phyloP scores from a whole-genome alignment of 495 filamentous ascomycete genomes.

The Apiosordaria backusii region DNA sequence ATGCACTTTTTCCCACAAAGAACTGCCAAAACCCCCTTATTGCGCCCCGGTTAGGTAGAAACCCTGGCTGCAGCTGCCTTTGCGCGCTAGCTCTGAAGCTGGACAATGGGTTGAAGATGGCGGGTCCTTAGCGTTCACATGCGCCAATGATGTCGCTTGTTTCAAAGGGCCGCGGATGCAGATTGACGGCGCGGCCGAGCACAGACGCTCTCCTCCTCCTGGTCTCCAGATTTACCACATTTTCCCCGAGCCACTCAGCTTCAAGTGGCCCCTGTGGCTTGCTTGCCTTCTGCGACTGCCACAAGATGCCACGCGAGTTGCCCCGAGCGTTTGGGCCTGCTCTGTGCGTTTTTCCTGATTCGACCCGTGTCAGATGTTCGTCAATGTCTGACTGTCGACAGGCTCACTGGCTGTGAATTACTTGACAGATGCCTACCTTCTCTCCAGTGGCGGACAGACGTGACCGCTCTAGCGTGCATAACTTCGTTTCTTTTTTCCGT shows the following conservation, averaged over 20 bases:
- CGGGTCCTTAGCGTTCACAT: background rate
- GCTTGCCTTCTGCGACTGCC: background rate
- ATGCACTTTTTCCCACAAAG: background rate
- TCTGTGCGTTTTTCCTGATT: background rate
- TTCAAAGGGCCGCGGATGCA: constrained; percentile 3
- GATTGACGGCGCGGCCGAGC: background rate
- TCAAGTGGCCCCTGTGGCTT: background rate
- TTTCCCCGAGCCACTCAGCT: background rate
- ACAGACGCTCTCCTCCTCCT: background rate
- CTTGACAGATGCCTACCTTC: background rate
- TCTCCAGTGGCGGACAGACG: background rate
- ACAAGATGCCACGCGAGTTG: constrained; percentile 5
- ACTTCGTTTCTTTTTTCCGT: background rate
- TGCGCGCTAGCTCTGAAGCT: background rate
- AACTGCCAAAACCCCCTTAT: background rate
- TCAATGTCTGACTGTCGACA: background rate
- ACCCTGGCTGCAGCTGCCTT: background rate
- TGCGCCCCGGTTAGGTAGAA: constrained; percentile 9
- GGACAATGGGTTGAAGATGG: constrained; percentile 6
- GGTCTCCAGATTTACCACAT: background rate
- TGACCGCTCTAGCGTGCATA: background rate
- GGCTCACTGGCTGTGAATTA: background rate
- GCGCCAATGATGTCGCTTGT: constrained; percentile 9
- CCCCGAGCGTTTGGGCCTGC: background rate
- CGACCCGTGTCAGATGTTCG: constrained; percentile 1